Conservation (phyloP, 441 rosid genomes). For the Aquilaria agallochum region DNA sequence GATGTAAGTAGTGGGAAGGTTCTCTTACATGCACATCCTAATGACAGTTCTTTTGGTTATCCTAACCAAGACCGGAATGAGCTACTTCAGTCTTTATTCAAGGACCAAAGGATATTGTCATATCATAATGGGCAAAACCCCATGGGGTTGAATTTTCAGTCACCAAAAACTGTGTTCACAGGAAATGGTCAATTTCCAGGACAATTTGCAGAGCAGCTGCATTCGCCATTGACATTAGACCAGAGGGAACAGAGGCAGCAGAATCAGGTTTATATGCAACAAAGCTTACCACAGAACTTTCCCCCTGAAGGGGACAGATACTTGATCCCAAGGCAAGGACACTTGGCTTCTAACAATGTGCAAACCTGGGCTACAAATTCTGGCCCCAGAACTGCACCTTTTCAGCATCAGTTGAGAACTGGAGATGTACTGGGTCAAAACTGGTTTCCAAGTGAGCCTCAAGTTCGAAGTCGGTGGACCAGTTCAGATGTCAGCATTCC, state of each 20-base stretch:
- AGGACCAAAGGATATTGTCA: slow-evolving; percentile 49
- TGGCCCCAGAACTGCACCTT: slow-evolving; percentile 34
- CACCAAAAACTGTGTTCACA: slow-evolving; percentile 42
- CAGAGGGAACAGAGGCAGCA: slow-evolving; percentile 55
- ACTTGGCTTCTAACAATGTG: slow-evolving; percentile 35
- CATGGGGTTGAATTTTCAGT: slow-evolving; percentile 39
- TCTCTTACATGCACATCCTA: slow-evolving; percentile 50
- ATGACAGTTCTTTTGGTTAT: slow-evolving; percentile 54
- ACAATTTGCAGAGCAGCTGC: slow-evolving; percentile 58
- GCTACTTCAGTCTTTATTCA: slow-evolving; percentile 82
- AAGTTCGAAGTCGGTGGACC: slow-evolving; percentile 63
- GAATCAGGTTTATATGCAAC: slow-evolving; percentile 49
- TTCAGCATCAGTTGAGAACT: slow-evolving; percentile 38
- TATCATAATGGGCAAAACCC: slow-evolving; percentile 53
- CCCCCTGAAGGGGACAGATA: slow-evolving; percentile 55
- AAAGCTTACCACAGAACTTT: slow-evolving; percentile 45
- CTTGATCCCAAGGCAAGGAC: slow-evolving; percentile 60
- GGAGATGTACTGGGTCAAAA: slow-evolving; percentile 54
- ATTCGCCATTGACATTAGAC: slow-evolving; percentile 40
- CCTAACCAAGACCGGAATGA: slow-evolving; percentile 69
- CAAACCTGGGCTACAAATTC: slow-evolving; percentile 55
- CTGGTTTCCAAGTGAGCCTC: slow-evolving; percentile 69
- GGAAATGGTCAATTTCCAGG: slow-evolving; percentile 49
- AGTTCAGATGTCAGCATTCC: slow-evolving; percentile 38
- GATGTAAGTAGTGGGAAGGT: slow-evolving; percentile 37